phyloP scores from a whole-genome alignment of 441 rosid species.

The Gossypium laxum region DNA sequence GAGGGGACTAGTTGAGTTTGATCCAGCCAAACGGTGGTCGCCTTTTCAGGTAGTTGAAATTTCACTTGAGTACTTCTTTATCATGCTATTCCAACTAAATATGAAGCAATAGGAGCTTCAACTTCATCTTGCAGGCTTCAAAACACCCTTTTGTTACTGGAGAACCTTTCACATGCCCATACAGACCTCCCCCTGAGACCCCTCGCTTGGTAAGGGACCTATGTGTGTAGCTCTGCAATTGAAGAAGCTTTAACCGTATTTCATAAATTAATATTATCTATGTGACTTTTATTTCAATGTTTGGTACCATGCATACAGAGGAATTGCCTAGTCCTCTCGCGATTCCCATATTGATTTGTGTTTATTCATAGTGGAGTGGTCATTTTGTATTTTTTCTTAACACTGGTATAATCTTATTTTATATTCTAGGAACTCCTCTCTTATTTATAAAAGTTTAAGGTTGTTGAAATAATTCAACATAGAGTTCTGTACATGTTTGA shows the following conservation, averaged over 20 bases:
- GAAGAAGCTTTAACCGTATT: neutral
- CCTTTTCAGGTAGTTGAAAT: slow-evolving; percentile 74
- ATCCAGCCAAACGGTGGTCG: slow-evolving; percentile 98
- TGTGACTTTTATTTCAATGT: neutral
- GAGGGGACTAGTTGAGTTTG: slow-evolving; percentile 95
- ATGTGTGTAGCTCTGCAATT: neutral
- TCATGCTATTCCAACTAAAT: slow-evolving; percentile 10
- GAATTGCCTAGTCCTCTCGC: neutral
- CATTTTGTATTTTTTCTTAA: slow-evolving; percentile 2
- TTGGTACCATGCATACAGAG: neutral
- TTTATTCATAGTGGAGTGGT: neutral
- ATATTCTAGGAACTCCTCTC: neutral
- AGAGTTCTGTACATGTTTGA: neutral
- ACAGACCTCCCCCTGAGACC: slow-evolving; percentile 70
- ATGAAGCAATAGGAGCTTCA: neutral
- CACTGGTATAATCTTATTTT: neutral
- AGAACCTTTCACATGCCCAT: slow-evolving; percentile 90
- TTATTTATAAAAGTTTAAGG: neutral
- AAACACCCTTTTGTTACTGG: slow-evolving; percentile 97
- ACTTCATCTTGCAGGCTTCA: slow-evolving; percentile 64
- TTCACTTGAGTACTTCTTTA: slow-evolving; percentile 10
- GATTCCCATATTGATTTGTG: neutral
- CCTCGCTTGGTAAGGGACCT: slow-evolving; percentile 64
- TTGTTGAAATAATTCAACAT: slow-evolving; percentile 3
- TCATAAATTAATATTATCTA: neutral